phyloP scores from a whole-genome alignment of 345 rosid genomes.

The Crucihimalaya himalaica region DNA sequence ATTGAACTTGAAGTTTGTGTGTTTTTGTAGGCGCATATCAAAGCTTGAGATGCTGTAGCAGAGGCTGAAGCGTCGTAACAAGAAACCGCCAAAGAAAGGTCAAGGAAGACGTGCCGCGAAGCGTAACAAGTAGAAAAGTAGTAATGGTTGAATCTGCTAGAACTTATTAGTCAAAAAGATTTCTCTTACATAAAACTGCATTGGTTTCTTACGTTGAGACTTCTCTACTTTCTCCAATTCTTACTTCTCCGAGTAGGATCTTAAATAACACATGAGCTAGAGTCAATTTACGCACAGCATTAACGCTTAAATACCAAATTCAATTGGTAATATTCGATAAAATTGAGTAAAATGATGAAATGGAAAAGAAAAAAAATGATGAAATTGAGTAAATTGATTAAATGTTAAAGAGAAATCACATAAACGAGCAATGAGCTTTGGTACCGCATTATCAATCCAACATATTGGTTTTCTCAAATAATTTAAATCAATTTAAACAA shows the following conservation, averaged over 20 bases:
- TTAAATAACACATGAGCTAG: too few relatives aligned
- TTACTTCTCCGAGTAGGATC: too few relatives aligned
- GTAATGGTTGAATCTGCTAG: slow-evolving; percentile 1
- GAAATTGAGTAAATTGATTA: too few relatives aligned
- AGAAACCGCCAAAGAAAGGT: slow-evolving; percentile 91
- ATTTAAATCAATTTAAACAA: neutral
- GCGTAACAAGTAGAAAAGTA: slow-evolving; percentile 48
- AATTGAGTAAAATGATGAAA: too few relatives aligned
- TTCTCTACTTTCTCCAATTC: too few relatives aligned
- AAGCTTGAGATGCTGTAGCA: slow-evolving; percentile 85
- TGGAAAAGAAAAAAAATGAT: too few relatives aligned
- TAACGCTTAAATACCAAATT: too few relatives aligned
- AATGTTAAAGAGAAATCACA: too few relatives aligned
- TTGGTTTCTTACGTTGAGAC: slow-evolving; percentile 23
- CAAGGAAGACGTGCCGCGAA: slow-evolving; percentile 74
- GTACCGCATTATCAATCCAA: neutral
- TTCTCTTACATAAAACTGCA: slow-evolving; percentile 2
- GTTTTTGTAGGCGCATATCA: slow-evolving; percentile 48
- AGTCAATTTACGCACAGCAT: too few relatives aligned
- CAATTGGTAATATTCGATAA: too few relatives aligned
- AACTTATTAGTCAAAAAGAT: neutral
- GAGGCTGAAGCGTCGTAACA: slow-evolving; percentile 82
- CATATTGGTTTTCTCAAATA: neutral
- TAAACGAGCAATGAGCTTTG: too few relatives aligned
- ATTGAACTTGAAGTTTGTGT: neutral